A percentile compares a stretch with the other conserved stretches of the same genome.
Conservation (phyloP, 1,284 basidiomycete genomes). For the Heliocybe sulcata region DNA sequence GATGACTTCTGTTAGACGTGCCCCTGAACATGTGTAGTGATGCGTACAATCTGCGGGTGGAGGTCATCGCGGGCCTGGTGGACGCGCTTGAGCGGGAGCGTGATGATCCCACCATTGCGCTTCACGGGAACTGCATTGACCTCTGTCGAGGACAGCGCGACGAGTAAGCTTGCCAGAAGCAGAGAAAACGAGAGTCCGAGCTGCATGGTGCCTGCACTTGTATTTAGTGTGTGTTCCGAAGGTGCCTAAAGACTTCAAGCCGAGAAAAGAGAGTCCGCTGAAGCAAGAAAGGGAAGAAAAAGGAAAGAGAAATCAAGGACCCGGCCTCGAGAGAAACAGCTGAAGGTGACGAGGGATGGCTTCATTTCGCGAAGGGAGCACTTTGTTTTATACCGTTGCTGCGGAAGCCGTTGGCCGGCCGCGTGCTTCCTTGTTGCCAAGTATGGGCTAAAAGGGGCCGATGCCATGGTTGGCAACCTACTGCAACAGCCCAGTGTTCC, state of each 20-base stretch:
- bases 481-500: not conserved
- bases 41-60: constrained; percentile 59
- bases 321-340: constrained; percentile 14
- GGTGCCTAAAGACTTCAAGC: constrained; percentile 17
- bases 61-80: constrained; percentile 31
- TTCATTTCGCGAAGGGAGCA: not conserved
- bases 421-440: not conserved
- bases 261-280: constrained; percentile 9
- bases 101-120: constrained; percentile 35
- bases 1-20: not conserved
- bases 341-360: constrained; percentile 11
- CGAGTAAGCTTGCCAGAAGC: constrained; percentile 43
- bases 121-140: constrained; percentile 34
- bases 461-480: not conserved
- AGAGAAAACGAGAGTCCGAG: constrained; percentile 45
- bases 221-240: not conserved
- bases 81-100: constrained; percentile 49
- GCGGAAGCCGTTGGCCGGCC: not conserved
- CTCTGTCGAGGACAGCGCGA: constrained; percentile 28
- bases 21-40: not conserved
- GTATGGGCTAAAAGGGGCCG: not conserved
- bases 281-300: constrained; percentile 4
- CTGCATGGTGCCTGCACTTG: constrained; percentile 34
- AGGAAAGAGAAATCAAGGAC: constrained; percentile 21
- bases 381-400: constrained; percentile 1